Evolutionary conservation across 2,329 filamentous ascomycete species (phyloP), one percentile per base, ranked within the genome.

Genomic region (Venturia nashicola): DNA sequence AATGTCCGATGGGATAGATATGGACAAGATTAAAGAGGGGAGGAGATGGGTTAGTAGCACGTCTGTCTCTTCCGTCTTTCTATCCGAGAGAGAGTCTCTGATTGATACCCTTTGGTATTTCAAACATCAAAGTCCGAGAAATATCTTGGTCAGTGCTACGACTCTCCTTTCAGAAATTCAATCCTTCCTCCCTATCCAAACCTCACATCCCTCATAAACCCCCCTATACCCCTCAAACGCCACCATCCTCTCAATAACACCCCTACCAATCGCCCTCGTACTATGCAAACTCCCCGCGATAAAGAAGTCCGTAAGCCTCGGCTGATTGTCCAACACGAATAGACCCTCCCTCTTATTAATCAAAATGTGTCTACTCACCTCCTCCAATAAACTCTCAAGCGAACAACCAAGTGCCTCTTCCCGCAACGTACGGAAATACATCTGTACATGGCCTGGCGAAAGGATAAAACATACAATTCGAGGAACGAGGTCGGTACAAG

Each of bases 341-440:
- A 74, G 75, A 1, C 76, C 76, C 0, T 74, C 71, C 1, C 66
- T 71, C 54, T 68, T 69, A 61, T 76, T 64, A 0, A 78, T 80
- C 0, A 72, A 71, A 14, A 77, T 72, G 78, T 81, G 88, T 0
- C 77, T 77, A 64, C 14, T 83, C 79, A 0, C 79, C 81, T 1
- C 80, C 80, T 20, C 76, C 1, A 76, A 71, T n/a, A 76, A 64
- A 9, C 75, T 70, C 63, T 77, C 76, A 6, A 78, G 71, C 7
- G 34, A 66, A 20, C 71, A 70, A 4, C 75, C 73, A 3, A 76
- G 68, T n/a, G 61, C 27, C 0, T 70, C 71, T 65, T 78, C 76
- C 14, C 76, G 71, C 5, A 5, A 3, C 2, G 36, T 7, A 11
- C 36, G 36, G 36, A 39, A 39, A 39, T 39, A 39, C 7, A 11